These are phyloP conservation scores for Angomonas desouzai DNA, from an alignment of 208 protist genomes.

Conservation along the genomic window DNA sequence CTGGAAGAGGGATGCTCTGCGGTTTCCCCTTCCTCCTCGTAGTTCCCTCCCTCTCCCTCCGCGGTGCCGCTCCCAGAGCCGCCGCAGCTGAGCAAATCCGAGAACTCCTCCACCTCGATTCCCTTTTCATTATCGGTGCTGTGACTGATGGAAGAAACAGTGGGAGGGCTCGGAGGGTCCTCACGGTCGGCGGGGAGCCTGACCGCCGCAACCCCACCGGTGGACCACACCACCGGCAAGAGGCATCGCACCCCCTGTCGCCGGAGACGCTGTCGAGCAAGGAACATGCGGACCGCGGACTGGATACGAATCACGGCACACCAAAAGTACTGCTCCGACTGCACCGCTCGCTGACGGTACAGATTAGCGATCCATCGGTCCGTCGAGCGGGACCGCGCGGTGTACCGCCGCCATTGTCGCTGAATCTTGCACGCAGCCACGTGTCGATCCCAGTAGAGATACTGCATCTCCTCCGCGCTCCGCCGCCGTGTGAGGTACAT, in stretches of 20 bases:
- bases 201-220: neutral
- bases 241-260: constrained; percentile 1
- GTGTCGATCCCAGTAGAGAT: constrained; percentile 27
- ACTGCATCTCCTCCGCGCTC: constrained; percentile 16
- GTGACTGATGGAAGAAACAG: neutral
- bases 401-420: constrained; percentile 9
- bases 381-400: neutral
- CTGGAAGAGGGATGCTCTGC: no score
- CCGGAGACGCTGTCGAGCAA: constrained; percentile 17
- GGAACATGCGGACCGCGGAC: constrained; percentile 57
- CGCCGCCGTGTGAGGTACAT: constrained; percentile 33
- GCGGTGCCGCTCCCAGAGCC: neutral
- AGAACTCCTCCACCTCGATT: neutral
- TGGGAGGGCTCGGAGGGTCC: neutral
- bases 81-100: neutral
- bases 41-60: neutral
- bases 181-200: neutral
- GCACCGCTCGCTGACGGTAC: neutral
- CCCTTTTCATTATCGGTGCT: neutral
- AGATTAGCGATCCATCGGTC: neutral
- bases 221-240: constrained; percentile 2
- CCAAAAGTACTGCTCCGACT: constrained; percentile 15
- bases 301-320: constrained; percentile 36
- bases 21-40: no score
- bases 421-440: constrained; percentile 61